A percentile compares a stretch with the other conserved stretches of the same genome.
These are phyloP conservation scores for Mediolabrus comicus DNA, from an alignment of 108 stramenopile species.

Conservation along the genomic window DNA sequence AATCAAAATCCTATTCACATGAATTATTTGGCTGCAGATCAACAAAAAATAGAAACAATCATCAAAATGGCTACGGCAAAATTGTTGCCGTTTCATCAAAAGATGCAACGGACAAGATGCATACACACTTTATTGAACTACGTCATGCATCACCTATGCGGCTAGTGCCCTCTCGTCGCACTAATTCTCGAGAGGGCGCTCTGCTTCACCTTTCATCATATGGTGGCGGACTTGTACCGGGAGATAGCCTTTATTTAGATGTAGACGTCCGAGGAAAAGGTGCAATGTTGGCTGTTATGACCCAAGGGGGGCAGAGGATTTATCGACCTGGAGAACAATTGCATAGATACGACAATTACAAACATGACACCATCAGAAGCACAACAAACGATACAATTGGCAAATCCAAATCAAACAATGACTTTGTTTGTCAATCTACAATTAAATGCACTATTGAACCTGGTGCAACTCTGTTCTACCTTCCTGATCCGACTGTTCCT, in stretches of 20 bases:
- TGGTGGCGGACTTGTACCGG: conserved; percentile 79
- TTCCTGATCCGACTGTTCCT: conserved; percentile 47
- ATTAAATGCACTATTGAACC: conserved; percentile 29
- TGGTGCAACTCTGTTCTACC: conserved; percentile 31
- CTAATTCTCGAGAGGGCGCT: conserved; percentile 50
- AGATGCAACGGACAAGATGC: not conserved
- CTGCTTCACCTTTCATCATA: conserved; percentile 69
- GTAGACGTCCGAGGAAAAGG: conserved; percentile 51
- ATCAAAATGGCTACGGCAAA: conserved; percentile 38
- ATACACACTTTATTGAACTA: conserved; percentile 31
- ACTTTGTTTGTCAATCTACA: conserved; percentile 20
- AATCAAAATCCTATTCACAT: no score
- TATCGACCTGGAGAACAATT: conserved; percentile 48
- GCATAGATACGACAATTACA: conserved; percentile 11
- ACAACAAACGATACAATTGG: not conserved
- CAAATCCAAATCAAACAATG: not conserved
- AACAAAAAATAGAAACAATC: conserved; percentile 1
- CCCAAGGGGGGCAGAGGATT: conserved; percentile 73
- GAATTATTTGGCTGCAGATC: no score
- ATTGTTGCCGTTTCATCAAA: conserved; percentile 18
- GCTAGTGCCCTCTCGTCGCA: conserved; percentile 39
- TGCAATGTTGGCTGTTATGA: conserved; percentile 61
- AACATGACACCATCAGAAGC: no score
- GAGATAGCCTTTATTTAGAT: conserved; percentile 53
- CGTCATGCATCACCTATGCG: conserved; percentile 43